Base-by-base conservation (phyloP, 345 rosid genomes). In the Eucalyptus erythrocorys region DNA sequence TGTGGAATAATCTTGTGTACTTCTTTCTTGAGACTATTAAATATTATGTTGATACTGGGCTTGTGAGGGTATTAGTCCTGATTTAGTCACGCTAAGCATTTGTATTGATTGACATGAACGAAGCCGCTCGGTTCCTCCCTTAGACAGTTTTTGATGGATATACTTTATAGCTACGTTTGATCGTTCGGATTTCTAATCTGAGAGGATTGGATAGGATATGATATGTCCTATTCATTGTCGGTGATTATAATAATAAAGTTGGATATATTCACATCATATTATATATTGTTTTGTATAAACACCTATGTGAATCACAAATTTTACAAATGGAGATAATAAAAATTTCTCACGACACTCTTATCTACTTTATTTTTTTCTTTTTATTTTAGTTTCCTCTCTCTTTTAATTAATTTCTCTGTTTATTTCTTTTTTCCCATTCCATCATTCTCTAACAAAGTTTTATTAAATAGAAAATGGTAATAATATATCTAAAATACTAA, bases 181-280 rank as follows among this genome's bases (percentile, higher is more conserved):
- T 51, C 26, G 24, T 51, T 0, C 0, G 2, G 0, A 51, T 19
- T 51, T 51, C 10, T 51, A 51, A 51, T 0, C 0, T 19, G 0
- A 57, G 3, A 4, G 1, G 1, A 57, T 5, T 51, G 0, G 24
- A 51, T 51, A 51, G 2, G 24, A 51, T 51, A 51, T 0, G 1
- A 51, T 51, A 51, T 7, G 2, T 50, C 2, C 0, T 50, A 17
- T 50, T 4, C 0, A 6, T 1, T 50, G 8, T 17, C 3, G 4
- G 4, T 51, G 1, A 0, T 51, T 21, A 0, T 0, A 3, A 51
- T 51, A 21, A 51, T 51, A 51, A 51, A 1, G 0, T 19, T 19
- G 4, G 26, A 51, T 51, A 51, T 51, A 21, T 51, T 51, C 5
- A 51, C 0, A 21, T 21, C 2, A 51, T 51, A 51, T 51, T 51